Percentiles rank a stretch among this genome's conserved stretches.
These are phyloP conservation scores for Aegilops umbellulata DNA, from an alignment of 176 grass and related monocot species.

Conservation along the genomic window DNA sequence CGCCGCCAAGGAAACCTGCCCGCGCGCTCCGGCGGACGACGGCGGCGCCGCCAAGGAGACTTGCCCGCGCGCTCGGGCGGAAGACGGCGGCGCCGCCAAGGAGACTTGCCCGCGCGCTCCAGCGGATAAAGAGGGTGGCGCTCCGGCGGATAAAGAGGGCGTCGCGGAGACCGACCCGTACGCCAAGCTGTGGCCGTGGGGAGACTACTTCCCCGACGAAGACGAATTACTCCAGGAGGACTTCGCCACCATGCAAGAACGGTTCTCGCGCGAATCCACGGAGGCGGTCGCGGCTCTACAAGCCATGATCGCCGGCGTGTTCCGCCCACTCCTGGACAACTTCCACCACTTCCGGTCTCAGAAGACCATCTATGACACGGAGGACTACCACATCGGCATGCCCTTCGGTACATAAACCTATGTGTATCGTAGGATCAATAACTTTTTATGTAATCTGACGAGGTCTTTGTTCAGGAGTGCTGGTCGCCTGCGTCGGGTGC, in stretches of 20 bases:
- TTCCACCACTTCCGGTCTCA: background rate
- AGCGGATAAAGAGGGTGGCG: background rate
- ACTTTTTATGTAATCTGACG: background rate
- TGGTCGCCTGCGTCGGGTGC: background rate
- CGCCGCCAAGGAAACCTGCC: background rate
- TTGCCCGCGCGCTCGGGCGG: background rate
- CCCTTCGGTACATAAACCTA: background rate
- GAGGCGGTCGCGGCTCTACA: background rate
- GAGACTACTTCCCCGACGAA: background rate
- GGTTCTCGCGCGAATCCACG: background rate
- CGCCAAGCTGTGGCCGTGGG: background rate
- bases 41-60: background rate
- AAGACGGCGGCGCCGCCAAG: background rate
- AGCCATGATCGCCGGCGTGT: background rate
- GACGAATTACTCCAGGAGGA: background rate
- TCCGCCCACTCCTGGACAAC: constrained; percentile 8
- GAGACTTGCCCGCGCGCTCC: background rate
- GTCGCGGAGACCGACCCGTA: background rate
- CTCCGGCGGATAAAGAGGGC: background rate
- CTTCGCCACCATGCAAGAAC: background rate
- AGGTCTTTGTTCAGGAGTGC: background rate
- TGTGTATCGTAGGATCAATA: background rate
- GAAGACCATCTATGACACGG: background rate
- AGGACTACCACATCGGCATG: constrained; percentile 27
- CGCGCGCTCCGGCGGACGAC: background rate